These are phyloP conservation scores for Sugiyamaella floridensis DNA, from an alignment of 805 yeast genomes.

Conservation along the genomic window DNA sequence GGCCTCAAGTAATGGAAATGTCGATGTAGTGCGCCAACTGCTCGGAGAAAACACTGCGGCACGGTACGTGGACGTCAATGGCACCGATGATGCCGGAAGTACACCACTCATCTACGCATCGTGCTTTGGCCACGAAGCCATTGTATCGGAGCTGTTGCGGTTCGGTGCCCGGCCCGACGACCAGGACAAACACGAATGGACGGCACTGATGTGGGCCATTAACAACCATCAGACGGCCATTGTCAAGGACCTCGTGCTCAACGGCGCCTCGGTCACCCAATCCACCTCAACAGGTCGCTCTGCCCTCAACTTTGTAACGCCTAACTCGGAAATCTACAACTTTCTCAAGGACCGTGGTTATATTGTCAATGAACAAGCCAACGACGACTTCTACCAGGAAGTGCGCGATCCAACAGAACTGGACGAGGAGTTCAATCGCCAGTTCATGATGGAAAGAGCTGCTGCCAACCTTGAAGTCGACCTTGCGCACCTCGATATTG, in stretches of 20 bases:
- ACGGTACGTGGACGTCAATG: constrained; percentile 27
- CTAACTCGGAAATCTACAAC: constrained; percentile 50
- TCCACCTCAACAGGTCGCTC: constrained; percentile 38
- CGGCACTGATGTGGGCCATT: constrained; percentile 81
- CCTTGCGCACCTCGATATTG: constrained; percentile 19
- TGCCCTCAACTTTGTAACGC: constrained; percentile 53
- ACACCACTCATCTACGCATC: constrained; percentile 35
- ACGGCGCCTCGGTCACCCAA: constrained; percentile 48
- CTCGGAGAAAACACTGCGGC: constrained; percentile 23
- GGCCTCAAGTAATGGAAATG: constrained; percentile 34
- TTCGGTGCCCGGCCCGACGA: constrained; percentile 32
- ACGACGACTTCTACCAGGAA: constrained; percentile 24
- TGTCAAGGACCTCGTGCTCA: constrained; percentile 49
- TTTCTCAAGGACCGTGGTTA: constrained; percentile 40
- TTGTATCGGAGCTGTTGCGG: constrained; percentile 31
- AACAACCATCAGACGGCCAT: constrained; percentile 50
- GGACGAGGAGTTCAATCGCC: constrained; percentile 17
- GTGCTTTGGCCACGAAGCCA: constrained; percentile 35
- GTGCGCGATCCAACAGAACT: constrained; percentile 13
- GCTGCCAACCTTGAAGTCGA: constrained; percentile 28
- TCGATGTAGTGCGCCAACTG: constrained; percentile 24
- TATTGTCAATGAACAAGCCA: constrained; percentile 10
- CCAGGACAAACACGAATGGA: constrained; percentile 36
- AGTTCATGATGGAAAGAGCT: constrained; percentile 26
- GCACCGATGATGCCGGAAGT: constrained; percentile 33